Percentiles rank a stretch among this genome's conserved stretches.
Evolutionary conservation across 805 yeast genomes (phyloP).

Genomic region (Wickerhamiella domercqiae): DNA sequence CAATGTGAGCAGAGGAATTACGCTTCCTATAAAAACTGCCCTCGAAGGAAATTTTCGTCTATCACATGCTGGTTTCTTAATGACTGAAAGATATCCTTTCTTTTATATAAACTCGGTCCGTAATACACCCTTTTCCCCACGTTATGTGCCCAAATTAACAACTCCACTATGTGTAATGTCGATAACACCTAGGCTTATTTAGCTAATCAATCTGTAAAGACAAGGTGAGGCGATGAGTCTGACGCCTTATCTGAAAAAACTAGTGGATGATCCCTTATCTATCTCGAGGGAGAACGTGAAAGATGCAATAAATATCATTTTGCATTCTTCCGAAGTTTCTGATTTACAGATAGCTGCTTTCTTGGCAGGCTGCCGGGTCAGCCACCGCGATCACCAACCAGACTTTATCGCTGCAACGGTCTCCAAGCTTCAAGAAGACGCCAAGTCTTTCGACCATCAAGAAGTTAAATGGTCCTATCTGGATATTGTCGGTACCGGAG

Average conservation of each 20-base stretch:
- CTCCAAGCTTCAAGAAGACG: constrained; percentile 44
- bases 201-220: too few species aligned
- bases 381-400: constrained; percentile 67
- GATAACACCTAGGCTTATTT: too few species aligned
- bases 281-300: constrained; percentile 52
- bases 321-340: constrained; percentile 33
- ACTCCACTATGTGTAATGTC: too few species aligned
- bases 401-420: constrained; percentile 80
- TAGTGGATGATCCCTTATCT: constrained; percentile 44
- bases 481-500: constrained; percentile 98
- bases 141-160: too few species aligned
- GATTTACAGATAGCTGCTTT: constrained; percentile 65
- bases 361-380: constrained; percentile 57
- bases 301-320: constrained; percentile 35
- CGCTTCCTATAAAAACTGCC: too few species aligned
- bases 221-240: too few species aligned
- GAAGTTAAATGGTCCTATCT: constrained; percentile 33
- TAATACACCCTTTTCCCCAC: too few species aligned
- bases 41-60: too few species aligned
- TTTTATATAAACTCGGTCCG: too few species aligned
- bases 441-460: constrained; percentile 16
- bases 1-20: too few species aligned
- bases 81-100: too few species aligned
- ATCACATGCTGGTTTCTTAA: too few species aligned
- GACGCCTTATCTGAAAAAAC: constrained; percentile 50